Conservation (phyloP, 345 rosid species). For the Eutrema yunnanense region DNA sequence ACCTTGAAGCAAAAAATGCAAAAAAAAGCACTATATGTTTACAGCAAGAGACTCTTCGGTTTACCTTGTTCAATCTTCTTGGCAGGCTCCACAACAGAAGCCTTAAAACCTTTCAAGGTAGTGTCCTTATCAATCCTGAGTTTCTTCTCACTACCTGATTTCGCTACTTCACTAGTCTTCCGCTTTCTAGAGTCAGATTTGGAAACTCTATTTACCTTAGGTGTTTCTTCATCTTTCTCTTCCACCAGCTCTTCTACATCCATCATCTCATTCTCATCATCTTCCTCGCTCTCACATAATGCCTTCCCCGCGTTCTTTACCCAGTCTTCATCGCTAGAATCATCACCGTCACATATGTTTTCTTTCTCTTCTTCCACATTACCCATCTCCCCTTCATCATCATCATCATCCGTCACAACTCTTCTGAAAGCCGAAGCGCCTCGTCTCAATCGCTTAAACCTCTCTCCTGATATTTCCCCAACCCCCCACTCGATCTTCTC, state of each 20-base stretch:
- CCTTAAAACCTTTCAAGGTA: slow-evolving; percentile 29
- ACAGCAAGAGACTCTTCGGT: not conserved
- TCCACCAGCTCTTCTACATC: slow-evolving; percentile 31
- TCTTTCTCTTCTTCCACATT: slow-evolving; percentile 32
- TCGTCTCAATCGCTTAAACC: slow-evolving; percentile 59
- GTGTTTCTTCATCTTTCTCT: slow-evolving; percentile 19
- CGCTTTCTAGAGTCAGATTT: slow-evolving; percentile 38
- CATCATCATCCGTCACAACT: slow-evolving; percentile 43
- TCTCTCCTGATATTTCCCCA: slow-evolving; percentile 22
- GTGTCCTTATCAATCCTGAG: slow-evolving; percentile 25
- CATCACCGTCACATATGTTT: slow-evolving; percentile 40
- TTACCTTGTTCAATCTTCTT: slow-evolving; percentile 45
- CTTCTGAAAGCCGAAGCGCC: slow-evolving; percentile 45
- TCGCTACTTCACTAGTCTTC: slow-evolving; percentile 37
- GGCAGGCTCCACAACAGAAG: slow-evolving; percentile 36
- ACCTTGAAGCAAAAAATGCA: not conserved
- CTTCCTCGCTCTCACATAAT: slow-evolving; percentile 41
- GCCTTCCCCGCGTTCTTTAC: slow-evolving; percentile 43
- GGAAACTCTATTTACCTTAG: slow-evolving; percentile 12
- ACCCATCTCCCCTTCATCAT: slow-evolving; percentile 31
- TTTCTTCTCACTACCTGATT: slow-evolving; percentile 46
- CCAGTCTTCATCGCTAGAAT: slow-evolving; percentile 86
- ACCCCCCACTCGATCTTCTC: slow-evolving; percentile 86
- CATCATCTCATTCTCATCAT: slow-evolving; percentile 53
- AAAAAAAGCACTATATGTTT: not conserved